Evolutionary conservation across 1,284 basidiomycete genomes (phyloP).

Genomic region (Albatrellus sp.): DNA sequence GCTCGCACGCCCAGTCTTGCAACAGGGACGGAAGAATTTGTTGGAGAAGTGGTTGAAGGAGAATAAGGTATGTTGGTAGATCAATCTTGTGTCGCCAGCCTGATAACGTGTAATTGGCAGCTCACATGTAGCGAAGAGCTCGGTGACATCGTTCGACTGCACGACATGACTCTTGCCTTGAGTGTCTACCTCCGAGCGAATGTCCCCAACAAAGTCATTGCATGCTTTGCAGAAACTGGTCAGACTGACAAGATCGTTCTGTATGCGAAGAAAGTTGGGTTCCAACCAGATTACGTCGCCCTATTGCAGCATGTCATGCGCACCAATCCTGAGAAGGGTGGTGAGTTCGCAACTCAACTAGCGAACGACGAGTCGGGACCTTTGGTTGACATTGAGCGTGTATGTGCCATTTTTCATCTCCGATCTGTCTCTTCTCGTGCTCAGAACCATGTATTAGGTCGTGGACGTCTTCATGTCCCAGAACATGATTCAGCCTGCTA

Average conservation of each 20-base stretch:
- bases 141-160: constrained; percentile 90
- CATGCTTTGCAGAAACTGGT: constrained; percentile 98
- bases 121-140: constrained; percentile 98
- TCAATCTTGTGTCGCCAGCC: neutral
- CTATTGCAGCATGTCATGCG: constrained; percentile 98
- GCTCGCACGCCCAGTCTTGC: constrained; percentile 89
- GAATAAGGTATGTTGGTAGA: constrained; percentile 66
- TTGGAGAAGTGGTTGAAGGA: constrained; percentile 99
- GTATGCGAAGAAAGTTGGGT: constrained; percentile 96
- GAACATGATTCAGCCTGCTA: constrained; percentile 99
- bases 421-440: neutral
- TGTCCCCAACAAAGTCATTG: constrained; percentile 97
- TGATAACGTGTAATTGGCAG: constrained; percentile 25
- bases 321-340: constrained; percentile 94
- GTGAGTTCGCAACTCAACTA: constrained; percentile 94
- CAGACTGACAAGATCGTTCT: constrained; percentile 98
- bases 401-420: constrained; percentile 21
- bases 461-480: constrained; percentile 99
- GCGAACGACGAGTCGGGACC: constrained; percentile 91
- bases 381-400: constrained; percentile 88
- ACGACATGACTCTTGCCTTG: constrained; percentile 98
- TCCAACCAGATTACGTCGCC: constrained; percentile 87
- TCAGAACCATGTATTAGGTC: constrained; percentile 32
- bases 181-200: constrained; percentile 98
- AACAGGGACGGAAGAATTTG: constrained; percentile 94